phyloP scores from a whole-genome alignment of 306 rosid species.

The Rosa multiflora region DNA sequence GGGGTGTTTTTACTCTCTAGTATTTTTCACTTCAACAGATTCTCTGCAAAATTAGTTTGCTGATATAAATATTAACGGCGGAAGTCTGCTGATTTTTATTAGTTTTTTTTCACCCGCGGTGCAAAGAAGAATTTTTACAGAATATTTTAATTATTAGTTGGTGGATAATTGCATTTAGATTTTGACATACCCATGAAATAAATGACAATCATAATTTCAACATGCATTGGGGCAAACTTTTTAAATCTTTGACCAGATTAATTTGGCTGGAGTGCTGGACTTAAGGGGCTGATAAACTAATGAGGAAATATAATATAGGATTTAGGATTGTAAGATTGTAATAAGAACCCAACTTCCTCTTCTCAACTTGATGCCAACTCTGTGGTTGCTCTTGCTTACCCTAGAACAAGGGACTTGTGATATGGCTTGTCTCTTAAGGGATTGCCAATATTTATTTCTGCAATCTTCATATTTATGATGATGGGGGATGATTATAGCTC shows the following conservation, averaged over 20 bases:
- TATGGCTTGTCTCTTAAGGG: slow-evolving; percentile 3
- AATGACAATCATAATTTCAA: background rate
- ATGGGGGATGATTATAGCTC: background rate
- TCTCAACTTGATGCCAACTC: background rate
- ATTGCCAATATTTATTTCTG: background rate
- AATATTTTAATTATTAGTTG: no score
- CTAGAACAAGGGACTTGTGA: slow-evolving; percentile 10
- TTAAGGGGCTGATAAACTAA: background rate
- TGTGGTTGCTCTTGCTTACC: slow-evolving; percentile 16
- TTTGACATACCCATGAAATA: background rate
- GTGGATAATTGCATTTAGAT: background rate
- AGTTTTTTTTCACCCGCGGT: no score
- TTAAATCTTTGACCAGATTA: background rate
- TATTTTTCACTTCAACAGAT: background rate
- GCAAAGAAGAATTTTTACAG: no score
- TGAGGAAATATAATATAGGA: background rate
- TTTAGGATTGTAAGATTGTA: background rate
- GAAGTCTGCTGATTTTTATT: no score
- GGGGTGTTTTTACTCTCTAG: slow-evolving; percentile 1
- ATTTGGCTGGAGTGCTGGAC: slow-evolving; percentile 6
- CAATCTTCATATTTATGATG: background rate
- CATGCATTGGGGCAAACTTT: background rate
- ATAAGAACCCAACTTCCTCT: background rate
- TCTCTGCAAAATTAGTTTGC: background rate
- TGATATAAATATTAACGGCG: no score